Evolutionary conservation across 1,284 basidiomycete genomes (phyloP).

Genomic region (Tetrapyrgos nigripes): DNA sequence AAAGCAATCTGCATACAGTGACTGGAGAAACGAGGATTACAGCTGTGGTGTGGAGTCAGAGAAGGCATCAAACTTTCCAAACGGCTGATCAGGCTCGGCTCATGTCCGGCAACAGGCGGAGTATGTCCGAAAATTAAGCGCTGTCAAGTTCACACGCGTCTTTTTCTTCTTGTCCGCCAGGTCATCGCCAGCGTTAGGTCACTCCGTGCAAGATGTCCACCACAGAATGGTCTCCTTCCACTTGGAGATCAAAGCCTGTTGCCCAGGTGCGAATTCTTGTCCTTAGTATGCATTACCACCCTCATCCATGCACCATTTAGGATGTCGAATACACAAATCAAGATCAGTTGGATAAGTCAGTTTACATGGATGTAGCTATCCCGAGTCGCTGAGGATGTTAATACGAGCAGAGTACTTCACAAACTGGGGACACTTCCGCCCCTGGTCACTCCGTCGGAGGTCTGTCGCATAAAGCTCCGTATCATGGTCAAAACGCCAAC

Average conservation of each 20-base stretch:
- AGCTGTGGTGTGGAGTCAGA: too few species aligned
- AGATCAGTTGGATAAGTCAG: constrained; percentile 51
- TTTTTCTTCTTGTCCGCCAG: neutral
- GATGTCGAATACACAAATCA: constrained; percentile 61
- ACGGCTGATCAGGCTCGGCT: too few species aligned
- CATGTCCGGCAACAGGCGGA: too few species aligned
- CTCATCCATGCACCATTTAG: constrained; percentile 32
- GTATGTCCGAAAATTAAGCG: neutral
- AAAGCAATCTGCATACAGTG: too few species aligned
- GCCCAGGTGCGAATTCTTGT: constrained; percentile 57
- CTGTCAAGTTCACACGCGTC: neutral
- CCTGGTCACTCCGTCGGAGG: constrained; percentile 89
- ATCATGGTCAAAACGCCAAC: constrained; percentile 11
- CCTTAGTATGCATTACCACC: neutral
- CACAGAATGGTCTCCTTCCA: constrained; percentile 52
- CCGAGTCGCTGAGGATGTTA: constrained; percentile 18
- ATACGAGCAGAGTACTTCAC: constrained; percentile 64
- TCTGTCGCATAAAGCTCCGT: constrained; percentile 39
- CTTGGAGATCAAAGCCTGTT: constrained; percentile 70
- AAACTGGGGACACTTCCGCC: constrained; percentile 84
- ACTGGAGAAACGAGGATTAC: too few species aligned
- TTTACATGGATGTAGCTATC: constrained; percentile 1
- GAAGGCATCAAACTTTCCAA: too few species aligned
- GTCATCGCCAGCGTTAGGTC: neutral
- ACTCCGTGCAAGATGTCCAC: constrained; percentile 6